Base-by-base conservation (phyloP, 208 protist species). In the Dictyostelium gargantuum region DNA sequence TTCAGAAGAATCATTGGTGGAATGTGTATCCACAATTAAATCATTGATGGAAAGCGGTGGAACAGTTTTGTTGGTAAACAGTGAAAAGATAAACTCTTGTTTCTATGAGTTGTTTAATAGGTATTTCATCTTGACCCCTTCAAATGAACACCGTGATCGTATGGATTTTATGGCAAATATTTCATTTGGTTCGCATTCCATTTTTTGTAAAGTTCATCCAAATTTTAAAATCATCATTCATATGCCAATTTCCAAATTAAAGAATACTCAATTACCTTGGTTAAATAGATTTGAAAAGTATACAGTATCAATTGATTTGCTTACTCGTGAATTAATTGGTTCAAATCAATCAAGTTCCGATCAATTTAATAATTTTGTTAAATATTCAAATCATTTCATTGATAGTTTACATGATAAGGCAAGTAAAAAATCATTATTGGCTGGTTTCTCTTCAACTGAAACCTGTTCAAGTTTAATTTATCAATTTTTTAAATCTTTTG, bases 61-160 rank as follows among this genome's bases (percentile, higher is more conserved):
- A 21, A 94, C 89, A 4, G 93, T 96, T 61, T 61, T 96, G 26
- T 68, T 96, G 9, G 52, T 95, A 2, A 96, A 96, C 46, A 72
- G 54, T 23, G 29, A 63, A n/a, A 17, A 38, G 1, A 94, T 96
- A 19, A 50, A 76, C 23, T 29, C 73, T 15, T 93, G 63, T 66
- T 95, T 96, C 63, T 96, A 96, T 91, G 95, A 96, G 61, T 93
- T 96, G 1, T 96, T 96, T 21, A 96, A 96, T 54, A 44, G 61
- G 46, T 95, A 96, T 29, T 96, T 94, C 17, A 46, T 38, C 3
- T 4, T 91, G 0, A 40, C 92, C 1, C 72, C 68, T 2, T 40
- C 44, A 1, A 0, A 8, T 1, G 82, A 89, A 32, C 38, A 40
- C 26, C 21, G 19, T 46, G 32, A 42, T 48, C 48, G 38, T 42